These are phyloP conservation scores for Solanum pennellii DNA, from an alignment of 257 asterid species.

Conservation along the genomic window DNA sequence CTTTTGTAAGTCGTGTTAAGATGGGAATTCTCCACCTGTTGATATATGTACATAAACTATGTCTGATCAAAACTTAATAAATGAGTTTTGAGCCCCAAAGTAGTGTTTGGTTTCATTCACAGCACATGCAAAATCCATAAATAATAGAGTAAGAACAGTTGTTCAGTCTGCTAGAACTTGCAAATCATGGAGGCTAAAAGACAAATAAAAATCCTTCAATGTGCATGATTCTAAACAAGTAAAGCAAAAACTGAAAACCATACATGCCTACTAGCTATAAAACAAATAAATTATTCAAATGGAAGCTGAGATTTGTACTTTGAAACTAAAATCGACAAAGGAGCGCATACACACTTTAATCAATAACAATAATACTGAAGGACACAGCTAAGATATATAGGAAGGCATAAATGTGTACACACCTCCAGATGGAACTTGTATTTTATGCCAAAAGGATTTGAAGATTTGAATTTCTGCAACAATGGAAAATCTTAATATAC, in stretches of 20 bases:
- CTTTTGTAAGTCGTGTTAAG: background rate
- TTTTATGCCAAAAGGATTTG: constrained; percentile 87
- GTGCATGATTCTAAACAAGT: background rate
- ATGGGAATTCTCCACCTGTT: background rate
- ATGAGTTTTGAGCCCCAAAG: background rate
- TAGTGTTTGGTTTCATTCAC: background rate
- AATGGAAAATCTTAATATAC: background rate
- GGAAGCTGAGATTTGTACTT: background rate
- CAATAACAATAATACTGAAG: background rate
- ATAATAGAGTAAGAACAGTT: background rate
- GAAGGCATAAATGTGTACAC: constrained; percentile 3
- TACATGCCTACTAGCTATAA: background rate
- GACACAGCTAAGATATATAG: background rate
- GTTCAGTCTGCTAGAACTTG: background rate
- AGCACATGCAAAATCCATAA: background rate
- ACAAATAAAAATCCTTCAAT: background rate
- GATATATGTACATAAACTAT: background rate
- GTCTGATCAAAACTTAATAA: background rate
- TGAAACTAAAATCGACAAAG: background rate
- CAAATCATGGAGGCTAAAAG: background rate
- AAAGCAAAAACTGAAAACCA: background rate
- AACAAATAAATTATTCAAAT: background rate
- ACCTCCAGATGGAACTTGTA: constrained; percentile 94
- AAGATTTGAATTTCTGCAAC: constrained; percentile 72
- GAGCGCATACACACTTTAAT: background rate